Base-by-base conservation (phyloP, 768 basidiomycete species). In the Tricholoma bakamatsutake region DNA sequence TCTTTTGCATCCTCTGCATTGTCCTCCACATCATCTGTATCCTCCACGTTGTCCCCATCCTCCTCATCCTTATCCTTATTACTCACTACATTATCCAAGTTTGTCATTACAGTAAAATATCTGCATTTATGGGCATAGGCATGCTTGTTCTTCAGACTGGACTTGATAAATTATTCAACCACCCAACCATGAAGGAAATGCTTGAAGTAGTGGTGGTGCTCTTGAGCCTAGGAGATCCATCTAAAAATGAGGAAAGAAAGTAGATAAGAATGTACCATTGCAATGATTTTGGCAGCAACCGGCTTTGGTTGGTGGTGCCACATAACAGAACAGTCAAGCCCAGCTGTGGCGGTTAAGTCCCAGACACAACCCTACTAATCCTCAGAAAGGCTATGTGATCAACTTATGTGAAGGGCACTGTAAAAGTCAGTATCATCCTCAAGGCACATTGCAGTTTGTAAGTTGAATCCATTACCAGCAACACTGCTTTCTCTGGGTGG, bases 141-240 rank as follows among this genome's bases (percentile, higher is more conserved):
- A 13, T 13, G 48, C 48, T 50, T 31, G 48, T 50, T 50, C 34
- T 50, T 50, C 10, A 50, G 48, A 13, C 48, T 50, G n/a, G 48
- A 50, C 31, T 35, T 31, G 15, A 50, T 50, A 17, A 50, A 33
- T 50, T 50, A 30, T 50, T 50, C 48, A 13, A 50, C 15, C 5
- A 12, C 31, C 31, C 31, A 35, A 30, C 31, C 31, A 21, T 31
- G 48, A 4, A 15, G 48, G 18, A 50, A 50, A 12, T 17, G 11
- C 47, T 30, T 49, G 47, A 34, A 30, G 33, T 42, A 42, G 40
- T 42, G 17, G 11, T 42, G 40, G 40, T 18, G 18, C 18, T 42
- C 40, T 42, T 17, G 11, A 42, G 40, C 40, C 40, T 42, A 42
- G 40, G 40, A 42, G 40, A 42, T 42, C 40, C 40, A 42, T 42